Evolutionary conservation across 2,329 filamentous ascomycete genomes (phyloP).

Genomic region (Penicillium sp.): DNA sequence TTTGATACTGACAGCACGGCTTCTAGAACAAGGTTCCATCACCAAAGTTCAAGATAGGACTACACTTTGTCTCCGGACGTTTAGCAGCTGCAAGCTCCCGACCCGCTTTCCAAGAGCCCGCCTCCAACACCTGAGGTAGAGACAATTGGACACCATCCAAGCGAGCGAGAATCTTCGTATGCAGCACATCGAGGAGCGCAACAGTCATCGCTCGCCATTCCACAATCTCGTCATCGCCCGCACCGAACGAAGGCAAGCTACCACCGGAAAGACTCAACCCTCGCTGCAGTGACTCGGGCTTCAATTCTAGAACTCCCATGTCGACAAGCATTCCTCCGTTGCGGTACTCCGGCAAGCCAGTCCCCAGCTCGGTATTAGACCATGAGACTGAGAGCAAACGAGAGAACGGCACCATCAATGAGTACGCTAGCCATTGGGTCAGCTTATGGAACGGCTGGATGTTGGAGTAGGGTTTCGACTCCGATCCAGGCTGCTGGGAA

Average conservation of each 20-base stretch:
- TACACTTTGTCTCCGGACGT: conserved; percentile 35
- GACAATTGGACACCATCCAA: conserved; percentile 43
- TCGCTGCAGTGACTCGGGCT: conserved; percentile 44
- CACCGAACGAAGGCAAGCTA: conserved; percentile 52
- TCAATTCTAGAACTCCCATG: conserved; percentile 54
- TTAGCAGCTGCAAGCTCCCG: conserved; percentile 39
- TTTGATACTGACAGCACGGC: background rate
- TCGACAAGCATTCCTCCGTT: conserved; percentile 70
- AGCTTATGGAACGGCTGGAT: conserved; percentile 62
- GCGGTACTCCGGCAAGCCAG: conserved; percentile 69
- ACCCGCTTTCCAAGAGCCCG: conserved; percentile 54
- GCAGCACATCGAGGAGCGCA: conserved; percentile 58
- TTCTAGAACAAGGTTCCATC: conserved; percentile 43
- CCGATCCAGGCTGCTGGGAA: background rate
- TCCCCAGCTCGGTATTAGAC: conserved; percentile 57
- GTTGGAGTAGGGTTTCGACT: conserved; percentile 16
- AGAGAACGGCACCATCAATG: conserved; percentile 65
- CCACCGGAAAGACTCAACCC: conserved; percentile 49
- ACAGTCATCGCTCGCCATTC: conserved; percentile 67
- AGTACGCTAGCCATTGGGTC: conserved; percentile 73
- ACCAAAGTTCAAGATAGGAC: conserved; percentile 42
- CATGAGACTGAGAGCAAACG: conserved; percentile 54
- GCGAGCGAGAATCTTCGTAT: conserved; percentile 49
- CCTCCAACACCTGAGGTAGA: conserved; percentile 55
- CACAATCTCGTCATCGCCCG: conserved; percentile 61